A percentile compares a stretch with the other conserved stretches of the same genome.
Evolutionary conservation across 2,329 filamentous ascomycete species (phyloP).

Genomic region (Penicillium sp.): DNA sequence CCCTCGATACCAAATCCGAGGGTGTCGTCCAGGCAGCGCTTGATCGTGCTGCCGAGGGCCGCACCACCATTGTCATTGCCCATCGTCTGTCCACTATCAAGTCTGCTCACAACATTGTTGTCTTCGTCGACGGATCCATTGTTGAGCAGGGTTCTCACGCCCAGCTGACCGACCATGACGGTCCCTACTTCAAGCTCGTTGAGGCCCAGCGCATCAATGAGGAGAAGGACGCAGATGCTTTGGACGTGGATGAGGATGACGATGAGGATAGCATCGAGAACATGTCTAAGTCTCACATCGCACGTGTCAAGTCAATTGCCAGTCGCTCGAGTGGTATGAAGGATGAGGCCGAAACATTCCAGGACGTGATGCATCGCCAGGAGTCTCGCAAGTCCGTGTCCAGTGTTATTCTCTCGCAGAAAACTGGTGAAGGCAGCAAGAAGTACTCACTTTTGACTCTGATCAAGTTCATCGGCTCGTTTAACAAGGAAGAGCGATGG

Average conservation of each 20-base stretch:
- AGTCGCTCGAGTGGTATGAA: conserved; percentile 29
- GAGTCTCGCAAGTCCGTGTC: conserved; percentile 59
- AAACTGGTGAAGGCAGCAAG: conserved; percentile 47
- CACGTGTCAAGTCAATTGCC: conserved; percentile 34
- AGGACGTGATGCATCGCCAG: conserved; percentile 42
- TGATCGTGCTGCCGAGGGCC: conserved; percentile 77
- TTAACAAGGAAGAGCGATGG: conserved; percentile 71
- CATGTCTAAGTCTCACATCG: conserved; percentile 29
- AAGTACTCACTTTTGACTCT: conserved; percentile 72
- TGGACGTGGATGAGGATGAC: conserved; percentile 28
- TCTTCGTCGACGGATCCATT: conserved; percentile 82
- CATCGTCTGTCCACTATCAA: conserved; percentile 93
- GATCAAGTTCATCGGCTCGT: conserved; percentile 73
- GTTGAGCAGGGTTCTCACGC: conserved; percentile 90
- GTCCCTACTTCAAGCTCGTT: conserved; percentile 80
- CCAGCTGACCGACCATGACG: conserved; percentile 65
- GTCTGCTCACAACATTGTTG: conserved; percentile 92
- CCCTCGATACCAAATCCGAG: conserved; percentile 91
- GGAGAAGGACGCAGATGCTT: conserved; percentile 43
- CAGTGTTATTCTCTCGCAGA: conserved; percentile 65
- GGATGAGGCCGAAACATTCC: conserved; percentile 26
- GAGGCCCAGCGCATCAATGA: conserved; percentile 78
- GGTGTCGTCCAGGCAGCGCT: conserved; percentile 91
- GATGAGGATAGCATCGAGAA: conserved; percentile 27
- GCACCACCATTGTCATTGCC: conserved; percentile 94